phyloP scores from a whole-genome alignment of 768 basidiomycete genomes.

The Boletus pseudopeckii region DNA sequence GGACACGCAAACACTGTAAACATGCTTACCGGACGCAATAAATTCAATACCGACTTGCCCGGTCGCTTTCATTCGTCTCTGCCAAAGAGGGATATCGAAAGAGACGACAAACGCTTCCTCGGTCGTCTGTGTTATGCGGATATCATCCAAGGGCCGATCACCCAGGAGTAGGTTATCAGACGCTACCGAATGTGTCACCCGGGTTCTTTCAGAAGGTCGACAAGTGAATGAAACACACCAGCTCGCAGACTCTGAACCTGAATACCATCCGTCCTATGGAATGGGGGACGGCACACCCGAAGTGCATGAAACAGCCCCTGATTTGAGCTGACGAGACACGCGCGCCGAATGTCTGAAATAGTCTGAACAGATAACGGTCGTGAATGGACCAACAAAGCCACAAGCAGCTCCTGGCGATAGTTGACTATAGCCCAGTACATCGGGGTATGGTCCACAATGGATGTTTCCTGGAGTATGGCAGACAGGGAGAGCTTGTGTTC shows the following conservation, averaged over 20 bases:
- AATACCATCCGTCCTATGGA: slow-evolving; percentile 22
- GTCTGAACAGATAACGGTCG: slow-evolving; percentile 39
- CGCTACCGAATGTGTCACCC: slow-evolving; percentile 9
- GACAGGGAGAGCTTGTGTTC: slow-evolving; percentile 44
- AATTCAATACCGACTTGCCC: slow-evolving; percentile 61
- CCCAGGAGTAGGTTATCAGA: slow-evolving; percentile 46
- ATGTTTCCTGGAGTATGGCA: slow-evolving; percentile 25
- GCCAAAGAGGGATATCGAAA: slow-evolving; percentile 56
- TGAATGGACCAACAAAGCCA: slow-evolving; percentile 53
- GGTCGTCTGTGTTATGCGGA: slow-evolving; percentile 47
- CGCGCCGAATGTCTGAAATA: slow-evolving; percentile 60
- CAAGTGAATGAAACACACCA: slow-evolving; percentile 22
- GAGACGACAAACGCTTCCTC: slow-evolving; percentile 48
- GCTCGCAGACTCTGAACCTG: slow-evolving; percentile 9
- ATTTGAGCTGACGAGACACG: slow-evolving; percentile 46
- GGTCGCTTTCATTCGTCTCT: slow-evolving; percentile 65
- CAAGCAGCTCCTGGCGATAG: slow-evolving; percentile 40
- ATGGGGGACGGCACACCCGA: slow-evolving; percentile 21
- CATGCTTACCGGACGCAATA: slow-evolving; percentile 41
- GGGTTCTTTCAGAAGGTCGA: background rate
- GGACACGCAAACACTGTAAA: background rate
- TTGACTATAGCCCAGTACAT: slow-evolving; percentile 32
- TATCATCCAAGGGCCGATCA: slow-evolving; percentile 46
- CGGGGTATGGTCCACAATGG: slow-evolving; percentile 24
- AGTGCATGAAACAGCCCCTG: slow-evolving; percentile 29